Evolutionary conservation across 805 yeast genomes (phyloP).

Genomic region (Teunomyces atbi): DNA sequence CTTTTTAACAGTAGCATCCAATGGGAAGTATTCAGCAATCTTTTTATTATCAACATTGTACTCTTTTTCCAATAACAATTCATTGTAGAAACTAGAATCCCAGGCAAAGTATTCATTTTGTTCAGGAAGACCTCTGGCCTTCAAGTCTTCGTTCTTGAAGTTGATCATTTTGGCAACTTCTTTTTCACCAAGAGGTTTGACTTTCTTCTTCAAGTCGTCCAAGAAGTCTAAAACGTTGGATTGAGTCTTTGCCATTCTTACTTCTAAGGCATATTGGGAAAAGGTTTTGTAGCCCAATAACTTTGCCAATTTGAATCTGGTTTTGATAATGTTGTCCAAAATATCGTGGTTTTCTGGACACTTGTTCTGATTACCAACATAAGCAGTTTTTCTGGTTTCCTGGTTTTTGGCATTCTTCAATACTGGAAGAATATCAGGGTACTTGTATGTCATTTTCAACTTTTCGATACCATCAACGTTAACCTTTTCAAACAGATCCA

Average conservation of each 20-base stretch:
- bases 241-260: conserved; percentile 75
- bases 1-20: conserved; percentile 60
- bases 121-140: conserved; percentile 40
- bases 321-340: conserved; percentile 55
- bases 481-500: conserved; percentile 55
- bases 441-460: conserved; percentile 71
- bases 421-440: conserved; percentile 79
- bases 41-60: conserved; percentile 70
- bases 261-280: conserved; percentile 70
- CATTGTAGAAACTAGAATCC: conserved; percentile 72
- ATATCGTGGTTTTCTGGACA: conserved; percentile 62
- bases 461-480: conserved; percentile 40
- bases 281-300: conserved; percentile 65
- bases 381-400: conserved; percentile 66
- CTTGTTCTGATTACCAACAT: conserved; percentile 65
- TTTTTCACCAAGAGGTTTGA: conserved; percentile 56
- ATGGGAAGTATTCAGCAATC: conserved; percentile 76
- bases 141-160: conserved; percentile 54
- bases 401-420: conserved; percentile 64
- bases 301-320: conserved; percentile 62
- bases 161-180: conserved; percentile 50
- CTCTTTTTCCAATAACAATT: conserved; percentile 61
- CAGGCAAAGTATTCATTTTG: conserved; percentile 54
- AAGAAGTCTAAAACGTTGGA: conserved; percentile 60
- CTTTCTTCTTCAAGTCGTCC: conserved; percentile 55